A percentile compares a stretch with the other conserved stretches of the same genome.
Conservation (phyloP, 2,329 filamentous ascomycete species). For the Diaporthe caulivora region DNA sequence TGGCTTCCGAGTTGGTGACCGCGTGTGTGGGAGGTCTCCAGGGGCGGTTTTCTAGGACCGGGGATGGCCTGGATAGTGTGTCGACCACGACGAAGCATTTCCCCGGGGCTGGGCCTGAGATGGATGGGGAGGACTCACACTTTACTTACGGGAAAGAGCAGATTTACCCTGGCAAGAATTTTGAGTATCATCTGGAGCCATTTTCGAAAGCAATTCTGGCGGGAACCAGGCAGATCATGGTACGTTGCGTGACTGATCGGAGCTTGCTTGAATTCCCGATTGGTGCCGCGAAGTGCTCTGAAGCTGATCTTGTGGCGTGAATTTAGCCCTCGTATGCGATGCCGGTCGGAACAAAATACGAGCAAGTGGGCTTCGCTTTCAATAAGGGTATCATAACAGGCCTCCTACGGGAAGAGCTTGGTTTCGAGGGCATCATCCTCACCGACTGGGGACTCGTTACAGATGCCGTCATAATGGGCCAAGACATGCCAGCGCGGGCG, state of each 20-base stretch:
- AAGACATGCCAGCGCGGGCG: conserved; percentile 60
- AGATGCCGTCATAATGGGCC: conserved; percentile 54
- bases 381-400: conserved; percentile 64
- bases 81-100: conserved; percentile 67
- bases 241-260: not conserved
- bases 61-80: conserved; percentile 57
- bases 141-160: conserved; percentile 65
- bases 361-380: conserved; percentile 63
- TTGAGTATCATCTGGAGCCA: conserved; percentile 63
- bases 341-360: conserved; percentile 59
- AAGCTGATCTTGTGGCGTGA: not conserved
- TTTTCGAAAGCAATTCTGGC: conserved; percentile 64
- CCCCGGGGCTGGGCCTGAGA: conserved; percentile 61
- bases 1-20: conserved; percentile 52
- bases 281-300: not conserved
- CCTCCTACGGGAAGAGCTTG: conserved; percentile 59
- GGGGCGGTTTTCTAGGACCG: conserved; percentile 42
- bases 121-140: conserved; percentile 65
- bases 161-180: conserved; percentile 63
- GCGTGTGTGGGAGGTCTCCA: conserved; percentile 63
- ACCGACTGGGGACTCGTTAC: conserved; percentile 67
- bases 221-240: conserved; percentile 64
- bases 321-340: conserved; percentile 38
- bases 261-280: not conserved
- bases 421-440: conserved; percentile 64